Evolutionary conservation across 805 yeast species (phyloP).

Genomic region (Kodamaea leandrae): DNA sequence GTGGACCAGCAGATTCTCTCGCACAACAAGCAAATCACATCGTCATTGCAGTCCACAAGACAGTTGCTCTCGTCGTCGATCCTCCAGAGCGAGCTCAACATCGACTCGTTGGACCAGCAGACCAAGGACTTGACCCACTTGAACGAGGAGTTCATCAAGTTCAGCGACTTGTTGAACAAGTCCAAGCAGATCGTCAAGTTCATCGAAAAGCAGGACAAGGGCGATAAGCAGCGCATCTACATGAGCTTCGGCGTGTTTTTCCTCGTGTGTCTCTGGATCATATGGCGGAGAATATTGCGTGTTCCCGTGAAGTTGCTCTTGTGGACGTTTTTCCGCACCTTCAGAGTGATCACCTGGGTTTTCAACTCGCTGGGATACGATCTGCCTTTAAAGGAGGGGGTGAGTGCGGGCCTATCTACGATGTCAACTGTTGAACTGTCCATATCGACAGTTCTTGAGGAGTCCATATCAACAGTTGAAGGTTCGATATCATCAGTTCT

Average conservation of each 20-base stretch:
- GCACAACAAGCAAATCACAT: slow-evolving; percentile 47
- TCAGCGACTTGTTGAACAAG: slow-evolving; percentile 39
- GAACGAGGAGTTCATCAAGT: slow-evolving; percentile 40
- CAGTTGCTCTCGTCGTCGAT: slow-evolving; percentile 49
- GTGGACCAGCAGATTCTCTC: slow-evolving; percentile 42
- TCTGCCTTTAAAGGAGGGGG: not conserved
- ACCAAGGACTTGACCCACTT: slow-evolving; percentile 39
- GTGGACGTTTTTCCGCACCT: slow-evolving; percentile 45
- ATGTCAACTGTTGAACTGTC: too few relatives aligned
- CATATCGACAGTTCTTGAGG: too few relatives aligned
- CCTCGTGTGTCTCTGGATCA: slow-evolving; percentile 46
- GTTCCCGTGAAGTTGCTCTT: slow-evolving; percentile 43
- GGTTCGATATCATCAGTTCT: too few relatives aligned
- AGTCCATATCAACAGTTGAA: too few relatives aligned
- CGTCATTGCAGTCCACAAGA: slow-evolving; percentile 46
- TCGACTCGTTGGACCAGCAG: slow-evolving; percentile 48
- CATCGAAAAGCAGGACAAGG: slow-evolving; percentile 51
- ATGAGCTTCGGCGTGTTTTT: slow-evolving; percentile 45
- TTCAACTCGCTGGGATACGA: slow-evolving; percentile 1
- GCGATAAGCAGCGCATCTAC: slow-evolving; percentile 49
- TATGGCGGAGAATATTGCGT: slow-evolving; percentile 48
- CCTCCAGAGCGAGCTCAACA: slow-evolving; percentile 50
- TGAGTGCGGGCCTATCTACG: too few relatives aligned
- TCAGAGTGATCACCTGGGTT: slow-evolving; percentile 19
- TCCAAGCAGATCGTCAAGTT: slow-evolving; percentile 48